Base-by-base conservation (phyloP, 805 yeast genomes). In the Candida sakaeoensis region DNA sequence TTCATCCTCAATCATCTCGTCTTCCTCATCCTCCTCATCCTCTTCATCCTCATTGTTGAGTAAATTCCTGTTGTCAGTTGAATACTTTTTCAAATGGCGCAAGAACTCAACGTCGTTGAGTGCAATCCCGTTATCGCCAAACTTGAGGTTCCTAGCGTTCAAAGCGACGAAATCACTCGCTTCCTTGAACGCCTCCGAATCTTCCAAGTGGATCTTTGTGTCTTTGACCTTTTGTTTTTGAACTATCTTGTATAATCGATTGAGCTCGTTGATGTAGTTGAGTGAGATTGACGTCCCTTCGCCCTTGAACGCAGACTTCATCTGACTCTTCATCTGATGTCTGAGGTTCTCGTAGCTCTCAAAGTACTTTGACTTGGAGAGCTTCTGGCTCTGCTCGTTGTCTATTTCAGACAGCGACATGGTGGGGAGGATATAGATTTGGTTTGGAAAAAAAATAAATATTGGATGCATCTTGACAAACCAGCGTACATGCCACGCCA, bases 81-180 rank as follows among this genome's bases (percentile, higher is more conserved):
- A 41, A 51, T 59, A 74, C 9, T 49, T 49, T 41, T 61, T 70
- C 23, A 69, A 43, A 17, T 63, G 59, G 18, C 56, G 49, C 5
- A 70, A 44, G 41, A 81, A 74, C 19, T 76, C 79, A 4, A 69
- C 64, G 18, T 74, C 54, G 45, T 69, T 69, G 4, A 84, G 51
- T 1, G 74, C 58, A n/a, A 70, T 65, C 8, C 75, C 79, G 3
- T 74, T 63, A 36, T 74, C 72, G 3, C 82, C 87, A 37, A 82
- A 60, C 39, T 75, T 75, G 47, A 82, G 50, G 57, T 78, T 80
- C 36, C 77, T 68, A 2, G 85, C 78, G 33, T 84, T 83, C 16
- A 79, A 60, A 28, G 81, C 79, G 9, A 87, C 81, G 50, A 82
- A 70, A 42, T 74, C 74, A 26, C 85, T 74, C 8, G 82, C 73